phyloP scores from a whole-genome alignment of 371 early-diverging fungal species.

The Chytridium lagenaria region DNA sequence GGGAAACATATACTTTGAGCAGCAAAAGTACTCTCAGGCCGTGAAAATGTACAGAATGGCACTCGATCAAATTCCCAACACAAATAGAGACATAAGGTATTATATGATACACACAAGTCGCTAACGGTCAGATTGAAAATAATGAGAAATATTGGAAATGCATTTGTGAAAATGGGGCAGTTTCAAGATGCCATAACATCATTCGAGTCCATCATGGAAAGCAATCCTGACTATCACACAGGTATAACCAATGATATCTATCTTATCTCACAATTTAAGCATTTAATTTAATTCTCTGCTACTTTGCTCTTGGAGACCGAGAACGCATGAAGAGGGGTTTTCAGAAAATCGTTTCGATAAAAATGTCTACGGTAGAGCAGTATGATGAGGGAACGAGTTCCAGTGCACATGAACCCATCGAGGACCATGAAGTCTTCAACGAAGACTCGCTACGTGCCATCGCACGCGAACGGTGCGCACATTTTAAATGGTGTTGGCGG shows the following conservation, averaged over 20 bases:
- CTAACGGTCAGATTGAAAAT: slow-evolving; percentile 50
- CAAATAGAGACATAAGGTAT: slow-evolving; percentile 55
- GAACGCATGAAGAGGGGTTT: slow-evolving; percentile 59
- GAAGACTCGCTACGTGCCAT: slow-evolving; percentile 55
- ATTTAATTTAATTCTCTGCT: slow-evolving; percentile 63
- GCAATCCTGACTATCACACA: slow-evolving; percentile 56
- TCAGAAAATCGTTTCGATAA: slow-evolving; percentile 52
- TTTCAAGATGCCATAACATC: slow-evolving; percentile 63
- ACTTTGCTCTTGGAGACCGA: slow-evolving; percentile 61
- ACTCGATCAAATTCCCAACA: slow-evolving; percentile 59
- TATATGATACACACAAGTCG: not conserved
- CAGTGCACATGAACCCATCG: slow-evolving; percentile 47
- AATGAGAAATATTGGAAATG: slow-evolving; percentile 60
- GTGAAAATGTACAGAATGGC: slow-evolving; percentile 70
- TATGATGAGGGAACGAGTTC: slow-evolving; percentile 45
- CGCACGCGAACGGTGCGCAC: slow-evolving; percentile 45
- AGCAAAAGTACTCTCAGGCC: slow-evolving; percentile 57
- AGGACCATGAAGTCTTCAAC: slow-evolving; percentile 58
- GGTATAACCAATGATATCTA: slow-evolving; percentile 33
- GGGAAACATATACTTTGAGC: slow-evolving; percentile 65
- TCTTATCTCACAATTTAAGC: slow-evolving; percentile 33
- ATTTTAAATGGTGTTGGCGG: too few species aligned
- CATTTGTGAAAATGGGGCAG: slow-evolving; percentile 59
- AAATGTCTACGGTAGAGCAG: slow-evolving; percentile 46
- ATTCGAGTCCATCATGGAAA: slow-evolving; percentile 62